A percentile compares a stretch with the other conserved stretches of the same genome.
phyloP scores from a whole-genome alignment of 768 basidiomycete species.

The Favolaschia claudopus region DNA sequence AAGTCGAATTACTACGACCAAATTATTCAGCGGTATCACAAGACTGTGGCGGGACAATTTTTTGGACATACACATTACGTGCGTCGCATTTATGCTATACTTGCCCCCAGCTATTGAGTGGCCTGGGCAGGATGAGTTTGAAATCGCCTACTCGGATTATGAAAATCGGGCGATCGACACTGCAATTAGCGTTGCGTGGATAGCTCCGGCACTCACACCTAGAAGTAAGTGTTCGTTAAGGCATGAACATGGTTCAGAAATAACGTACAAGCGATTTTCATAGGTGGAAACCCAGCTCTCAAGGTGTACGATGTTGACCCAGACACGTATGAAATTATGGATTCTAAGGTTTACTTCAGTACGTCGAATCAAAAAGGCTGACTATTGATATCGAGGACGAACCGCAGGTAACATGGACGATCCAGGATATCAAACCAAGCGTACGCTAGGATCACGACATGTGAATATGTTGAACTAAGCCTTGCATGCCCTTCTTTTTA shows the following conservation, averaged over 20 bases:
- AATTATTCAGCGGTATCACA: slow-evolving; percentile 64
- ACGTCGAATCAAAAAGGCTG: slow-evolving; percentile 24
- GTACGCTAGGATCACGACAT: slow-evolving; percentile 37
- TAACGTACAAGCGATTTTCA: neutral
- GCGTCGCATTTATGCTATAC: slow-evolving; percentile 12
- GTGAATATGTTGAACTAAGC: neutral
- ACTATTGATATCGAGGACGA: neutral
- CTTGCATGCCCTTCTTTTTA: slow-evolving; percentile 26
- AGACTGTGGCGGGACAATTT: slow-evolving; percentile 67
- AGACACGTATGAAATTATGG: slow-evolving; percentile 72
- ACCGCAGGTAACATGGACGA: slow-evolving; percentile 48
- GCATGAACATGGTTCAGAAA: neutral
- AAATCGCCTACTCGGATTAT: slow-evolving; percentile 66
- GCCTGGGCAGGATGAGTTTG: slow-evolving; percentile 58
- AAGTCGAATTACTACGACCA: slow-evolving; percentile 72
- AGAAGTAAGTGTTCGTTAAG: slow-evolving; percentile 45
- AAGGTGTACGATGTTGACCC: slow-evolving; percentile 71
- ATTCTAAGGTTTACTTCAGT: slow-evolving; percentile 59
- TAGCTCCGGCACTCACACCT: slow-evolving; percentile 66
- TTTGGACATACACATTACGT: slow-evolving; percentile 67
- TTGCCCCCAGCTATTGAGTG: neutral
- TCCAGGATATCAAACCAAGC: slow-evolving; percentile 53
- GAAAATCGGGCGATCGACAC: slow-evolving; percentile 49
- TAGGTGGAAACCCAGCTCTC: slow-evolving; percentile 64
- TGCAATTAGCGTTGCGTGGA: slow-evolving; percentile 55